These are phyloP conservation scores for Saposhnikovia divaricata DNA, from an alignment of 129 eudicot species.

Conservation along the genomic window DNA sequence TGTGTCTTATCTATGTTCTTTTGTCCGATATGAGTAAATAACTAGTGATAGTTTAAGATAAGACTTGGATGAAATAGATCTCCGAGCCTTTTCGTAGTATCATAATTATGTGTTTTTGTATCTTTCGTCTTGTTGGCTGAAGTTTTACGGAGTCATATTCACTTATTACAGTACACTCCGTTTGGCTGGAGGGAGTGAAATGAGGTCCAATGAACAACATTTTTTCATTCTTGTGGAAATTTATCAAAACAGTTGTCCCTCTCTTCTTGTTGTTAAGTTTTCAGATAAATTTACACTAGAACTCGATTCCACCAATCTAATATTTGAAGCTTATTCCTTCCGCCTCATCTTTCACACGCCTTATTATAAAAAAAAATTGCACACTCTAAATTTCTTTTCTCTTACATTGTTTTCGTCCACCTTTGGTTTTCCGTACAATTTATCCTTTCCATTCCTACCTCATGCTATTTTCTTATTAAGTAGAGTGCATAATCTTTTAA, in stretches of 20 bases:
- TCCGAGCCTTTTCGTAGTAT: not conserved
- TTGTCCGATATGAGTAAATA: not conserved
- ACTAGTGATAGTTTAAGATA: not conserved
- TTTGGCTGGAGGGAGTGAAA: not conserved
- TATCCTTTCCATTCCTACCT: not conserved
- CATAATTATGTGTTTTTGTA: not conserved
- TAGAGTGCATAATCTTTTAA: not conserved
- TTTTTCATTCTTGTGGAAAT: not conserved
- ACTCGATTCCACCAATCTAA: not conserved
- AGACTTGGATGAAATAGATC: not conserved
- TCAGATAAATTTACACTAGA: not conserved
- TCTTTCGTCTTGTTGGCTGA: not conserved
- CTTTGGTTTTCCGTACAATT: not conserved
- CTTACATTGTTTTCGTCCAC: not conserved
- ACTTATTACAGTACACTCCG: not conserved
- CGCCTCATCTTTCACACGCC: not conserved
- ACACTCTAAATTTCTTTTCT: not conserved
- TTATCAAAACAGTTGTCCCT: not conserved
- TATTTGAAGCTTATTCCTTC: not conserved
- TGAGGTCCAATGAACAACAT: not conserved
- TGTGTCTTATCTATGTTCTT: not conserved
- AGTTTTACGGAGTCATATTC: not conserved
- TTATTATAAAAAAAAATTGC: not conserved
- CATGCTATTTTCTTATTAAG: not conserved
- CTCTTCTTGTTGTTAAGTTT: not conserved